A percentile compares a stretch with the other conserved stretches of the same genome.
Evolutionary conservation across 2,329 filamentous ascomycete species (phyloP).

Genomic region (Volutella citrinella): DNA sequence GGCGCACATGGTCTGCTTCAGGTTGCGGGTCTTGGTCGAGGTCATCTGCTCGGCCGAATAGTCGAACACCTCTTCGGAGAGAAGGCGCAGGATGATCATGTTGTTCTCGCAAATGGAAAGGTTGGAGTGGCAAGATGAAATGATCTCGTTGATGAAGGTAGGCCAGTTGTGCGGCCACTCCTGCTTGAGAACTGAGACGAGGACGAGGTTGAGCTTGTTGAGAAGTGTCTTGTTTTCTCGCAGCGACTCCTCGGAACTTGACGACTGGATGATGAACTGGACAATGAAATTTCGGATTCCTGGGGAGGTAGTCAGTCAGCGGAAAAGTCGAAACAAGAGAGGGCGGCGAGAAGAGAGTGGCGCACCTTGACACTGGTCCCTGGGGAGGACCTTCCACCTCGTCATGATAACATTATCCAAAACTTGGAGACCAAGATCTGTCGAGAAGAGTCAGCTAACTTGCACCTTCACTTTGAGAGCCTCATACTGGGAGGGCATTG

Average conservation of each 20-base stretch:
- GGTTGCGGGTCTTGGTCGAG: constrained; percentile 91
- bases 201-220: constrained; percentile 97
- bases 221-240: constrained; percentile 82
- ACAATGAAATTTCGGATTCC: constrained; percentile 99
- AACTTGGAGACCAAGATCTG: constrained; percentile 91
- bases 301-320: constrained; percentile 34
- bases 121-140: constrained; percentile 91
- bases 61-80: constrained; percentile 98
- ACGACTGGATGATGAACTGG: constrained; percentile 95
- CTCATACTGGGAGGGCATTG: constrained; percentile 3
- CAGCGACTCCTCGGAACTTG: constrained; percentile 83
- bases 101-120: constrained; percentile 99
- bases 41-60: constrained; percentile 99
- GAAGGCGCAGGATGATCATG: constrained; percentile 93
- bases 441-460: constrained; percentile 23
- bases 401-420: constrained; percentile 98
- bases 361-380: constrained; percentile 88
- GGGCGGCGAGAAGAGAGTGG: constrained; percentile 8
- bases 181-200: constrained; percentile 97
- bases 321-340: not conserved
- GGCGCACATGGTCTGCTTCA: constrained; percentile 98
- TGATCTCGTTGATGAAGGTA: constrained; percentile 99
- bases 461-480: constrained; percentile 4
- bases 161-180: constrained; percentile 99
- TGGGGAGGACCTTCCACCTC: constrained; percentile 95